A percentile compares a stretch with the other conserved stretches of the same genome.
phyloP scores from a whole-genome alignment of 805 yeast species.

The Metschnikowia picachoensis region DNA sequence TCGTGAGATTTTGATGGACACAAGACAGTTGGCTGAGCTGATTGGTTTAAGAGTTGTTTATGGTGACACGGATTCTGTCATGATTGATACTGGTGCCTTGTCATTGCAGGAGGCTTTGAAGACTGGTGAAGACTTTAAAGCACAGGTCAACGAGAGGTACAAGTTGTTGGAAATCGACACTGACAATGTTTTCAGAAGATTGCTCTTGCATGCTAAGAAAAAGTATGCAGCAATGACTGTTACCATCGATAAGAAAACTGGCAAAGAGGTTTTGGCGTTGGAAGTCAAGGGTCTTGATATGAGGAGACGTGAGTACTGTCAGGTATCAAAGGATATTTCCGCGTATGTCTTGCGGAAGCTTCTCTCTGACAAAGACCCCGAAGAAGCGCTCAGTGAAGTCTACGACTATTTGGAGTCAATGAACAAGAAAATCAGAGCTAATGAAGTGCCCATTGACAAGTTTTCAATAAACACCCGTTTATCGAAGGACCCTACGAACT shows the following conservation, averaged over 20 bases:
- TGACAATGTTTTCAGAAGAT: constrained; percentile 84
- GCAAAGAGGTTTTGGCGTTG: constrained; percentile 48
- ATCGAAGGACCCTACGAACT: constrained; percentile 83
- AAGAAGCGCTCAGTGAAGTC: constrained; percentile 66
- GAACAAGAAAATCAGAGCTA: constrained; percentile 51
- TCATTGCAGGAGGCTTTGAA: constrained; percentile 67
- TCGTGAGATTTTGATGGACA: constrained; percentile 89
- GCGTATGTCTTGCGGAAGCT: constrained; percentile 68
- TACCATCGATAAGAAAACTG: constrained; percentile 47
- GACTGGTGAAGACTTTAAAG: constrained; percentile 83
- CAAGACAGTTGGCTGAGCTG: constrained; percentile 87
- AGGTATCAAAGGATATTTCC: constrained; percentile 84
- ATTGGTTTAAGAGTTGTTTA: constrained; percentile 82
- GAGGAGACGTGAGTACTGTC: constrained; percentile 96
- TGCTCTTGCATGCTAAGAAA: constrained; percentile 90
- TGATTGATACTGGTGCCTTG: constrained; percentile 87
- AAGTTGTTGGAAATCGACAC: constrained; percentile 86
- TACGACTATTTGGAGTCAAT: constrained; percentile 68
- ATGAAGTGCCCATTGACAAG: constrained; percentile 62
- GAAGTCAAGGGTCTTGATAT: constrained; percentile 97
- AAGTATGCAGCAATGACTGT: constrained; percentile 91
- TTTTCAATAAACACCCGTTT: constrained; percentile 81
- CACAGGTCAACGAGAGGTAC: constrained; percentile 83
- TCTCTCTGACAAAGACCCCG: constrained; percentile 70
- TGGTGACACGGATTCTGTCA: constrained; percentile 98